phyloP scores from a whole-genome alignment of 768 basidiomycete genomes.

The Russula vinacea region DNA sequence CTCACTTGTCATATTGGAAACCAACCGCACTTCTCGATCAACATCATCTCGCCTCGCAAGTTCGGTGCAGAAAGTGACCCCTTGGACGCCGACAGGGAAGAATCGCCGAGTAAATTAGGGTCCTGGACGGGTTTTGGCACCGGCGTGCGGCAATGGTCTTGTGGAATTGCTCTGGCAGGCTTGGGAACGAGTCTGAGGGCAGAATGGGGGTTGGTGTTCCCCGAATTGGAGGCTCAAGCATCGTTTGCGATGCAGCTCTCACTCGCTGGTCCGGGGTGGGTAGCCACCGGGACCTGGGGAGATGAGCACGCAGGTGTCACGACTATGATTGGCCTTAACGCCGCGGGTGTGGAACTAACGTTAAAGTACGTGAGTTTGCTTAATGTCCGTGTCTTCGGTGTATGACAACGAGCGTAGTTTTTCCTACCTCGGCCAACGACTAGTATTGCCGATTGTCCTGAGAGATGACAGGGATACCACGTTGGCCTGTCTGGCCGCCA shows the following conservation, averaged over 20 bases:
- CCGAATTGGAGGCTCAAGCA: constrained; percentile 54
- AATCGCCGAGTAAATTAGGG: constrained; percentile 37
- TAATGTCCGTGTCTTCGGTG: constrained; percentile 23
- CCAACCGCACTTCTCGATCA: constrained; percentile 25
- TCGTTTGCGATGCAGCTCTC: constrained; percentile 51
- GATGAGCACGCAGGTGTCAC: constrained; percentile 45
- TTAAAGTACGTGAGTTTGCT: constrained; percentile 50
- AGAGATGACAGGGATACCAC: constrained; percentile 47
- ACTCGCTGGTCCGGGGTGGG: constrained; percentile 44
- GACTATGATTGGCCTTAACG: constrained; percentile 44
- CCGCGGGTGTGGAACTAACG: constrained; percentile 49
- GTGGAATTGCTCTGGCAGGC: constrained; percentile 49
- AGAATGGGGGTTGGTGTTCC: constrained; percentile 50
- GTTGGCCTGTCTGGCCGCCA: constrained; percentile 49
- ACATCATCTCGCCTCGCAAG: constrained; percentile 17
- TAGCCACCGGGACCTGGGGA: constrained; percentile 50
- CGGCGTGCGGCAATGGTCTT: constrained; percentile 47
- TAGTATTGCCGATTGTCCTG: constrained; percentile 56
- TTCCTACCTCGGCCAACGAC: constrained; percentile 54
- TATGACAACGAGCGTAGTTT: constrained; percentile 41
- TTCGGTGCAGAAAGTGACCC: constrained; percentile 19
- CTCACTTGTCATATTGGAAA: constrained; percentile 23
- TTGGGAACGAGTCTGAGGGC: constrained; percentile 48
- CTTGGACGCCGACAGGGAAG: constrained; percentile 20
- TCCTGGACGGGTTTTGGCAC: constrained; percentile 51